phyloP scores from a whole-genome alignment of 257 asterid species.

The Solanum gandarillasii region DNA sequence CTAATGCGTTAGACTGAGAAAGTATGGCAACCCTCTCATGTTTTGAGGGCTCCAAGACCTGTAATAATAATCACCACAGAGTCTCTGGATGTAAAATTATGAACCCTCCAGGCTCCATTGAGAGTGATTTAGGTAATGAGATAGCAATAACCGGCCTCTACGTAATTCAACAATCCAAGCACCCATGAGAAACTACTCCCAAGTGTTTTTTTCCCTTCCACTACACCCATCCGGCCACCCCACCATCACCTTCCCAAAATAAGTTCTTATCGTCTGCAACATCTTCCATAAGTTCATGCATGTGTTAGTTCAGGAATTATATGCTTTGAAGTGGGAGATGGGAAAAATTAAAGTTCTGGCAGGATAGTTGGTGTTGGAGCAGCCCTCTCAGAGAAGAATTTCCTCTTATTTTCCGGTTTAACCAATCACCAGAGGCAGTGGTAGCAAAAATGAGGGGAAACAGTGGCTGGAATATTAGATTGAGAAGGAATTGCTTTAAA shows the following conservation, averaged over 20 bases:
- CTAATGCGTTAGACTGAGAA: background rate
- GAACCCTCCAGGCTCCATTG: background rate
- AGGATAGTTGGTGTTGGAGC: background rate
- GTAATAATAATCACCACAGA: background rate
- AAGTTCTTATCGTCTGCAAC: background rate
- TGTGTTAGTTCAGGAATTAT: background rate
- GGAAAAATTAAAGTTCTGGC: background rate
- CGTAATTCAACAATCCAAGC: background rate
- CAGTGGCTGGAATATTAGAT: background rate
- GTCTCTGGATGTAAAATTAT: background rate
- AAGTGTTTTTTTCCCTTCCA: too few relatives aligned
- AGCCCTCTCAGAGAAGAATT: background rate
- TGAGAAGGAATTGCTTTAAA: background rate
- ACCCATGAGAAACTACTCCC: background rate
- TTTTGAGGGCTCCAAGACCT: background rate
- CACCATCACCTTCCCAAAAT: background rate
- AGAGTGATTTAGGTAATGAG: background rate
- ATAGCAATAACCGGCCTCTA: background rate
- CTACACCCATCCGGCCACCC: background rate
- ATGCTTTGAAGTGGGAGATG: background rate
- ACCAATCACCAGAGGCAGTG: background rate
- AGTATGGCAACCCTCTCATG: background rate
- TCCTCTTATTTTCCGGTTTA: background rate
- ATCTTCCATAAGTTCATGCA: background rate
- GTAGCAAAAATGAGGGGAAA: background rate